Conservation (phyloP, 179 eudicot genomes). For the Amaranthus tricolor region DNA sequence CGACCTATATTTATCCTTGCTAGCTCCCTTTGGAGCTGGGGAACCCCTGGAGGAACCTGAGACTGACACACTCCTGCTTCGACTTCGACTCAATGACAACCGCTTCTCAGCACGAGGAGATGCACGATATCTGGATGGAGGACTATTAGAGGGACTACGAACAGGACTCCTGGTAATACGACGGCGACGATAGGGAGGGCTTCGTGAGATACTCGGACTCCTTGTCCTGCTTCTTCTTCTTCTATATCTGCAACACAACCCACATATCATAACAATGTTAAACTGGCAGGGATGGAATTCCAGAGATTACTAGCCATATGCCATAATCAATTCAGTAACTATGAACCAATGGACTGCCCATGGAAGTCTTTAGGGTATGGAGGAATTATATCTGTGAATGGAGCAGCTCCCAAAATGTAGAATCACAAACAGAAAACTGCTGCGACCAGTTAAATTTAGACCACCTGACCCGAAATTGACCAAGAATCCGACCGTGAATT, state of each 20-base stretch:
- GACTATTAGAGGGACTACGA: constrained; percentile 61
- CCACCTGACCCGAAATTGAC: no score
- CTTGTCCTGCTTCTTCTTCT: constrained; percentile 74
- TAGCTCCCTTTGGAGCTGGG: constrained; percentile 43
- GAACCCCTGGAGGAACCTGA: constrained; percentile 61
- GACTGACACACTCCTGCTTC: constrained; percentile 43
- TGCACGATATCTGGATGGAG: constrained; percentile 46
- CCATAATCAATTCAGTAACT: no score
- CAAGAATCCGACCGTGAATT: no score
- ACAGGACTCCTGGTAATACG: constrained; percentile 61
- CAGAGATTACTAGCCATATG: not conserved
- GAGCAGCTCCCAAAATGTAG: no score
- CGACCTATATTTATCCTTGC: constrained; percentile 43
- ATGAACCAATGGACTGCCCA: no score
- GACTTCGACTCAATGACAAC: constrained; percentile 44
- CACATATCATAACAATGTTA: not conserved
- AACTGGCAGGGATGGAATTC: not conserved
- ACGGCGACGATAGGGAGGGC: constrained; percentile 75
- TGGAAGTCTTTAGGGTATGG: no score
- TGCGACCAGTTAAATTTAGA: no score
- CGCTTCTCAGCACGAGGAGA: constrained; percentile 60
- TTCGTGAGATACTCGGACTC: constrained; percentile 63
- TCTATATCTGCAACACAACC: constrained; percentile 49
- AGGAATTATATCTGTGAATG: no score
- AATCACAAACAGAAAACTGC: no score